phyloP scores from a whole-genome alignment of 2,329 filamentous ascomycete species.

The Aspergillus sp. region DNA sequence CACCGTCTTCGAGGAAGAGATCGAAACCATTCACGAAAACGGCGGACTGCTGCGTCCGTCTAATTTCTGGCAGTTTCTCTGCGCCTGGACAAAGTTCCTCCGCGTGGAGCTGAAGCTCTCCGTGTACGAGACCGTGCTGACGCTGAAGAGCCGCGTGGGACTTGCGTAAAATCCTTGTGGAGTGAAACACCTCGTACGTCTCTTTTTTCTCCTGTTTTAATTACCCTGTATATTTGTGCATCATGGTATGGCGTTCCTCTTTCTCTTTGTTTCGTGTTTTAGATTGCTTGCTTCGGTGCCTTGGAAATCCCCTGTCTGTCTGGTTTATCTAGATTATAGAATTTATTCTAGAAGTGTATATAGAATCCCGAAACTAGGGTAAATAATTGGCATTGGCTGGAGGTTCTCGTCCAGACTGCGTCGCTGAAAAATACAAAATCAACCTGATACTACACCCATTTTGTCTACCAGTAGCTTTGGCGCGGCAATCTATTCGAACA shows the following conservation, averaged over 20 bases:
- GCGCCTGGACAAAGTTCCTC: slow-evolving; percentile 58
- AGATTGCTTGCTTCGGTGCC: neutral
- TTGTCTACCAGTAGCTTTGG: neutral
- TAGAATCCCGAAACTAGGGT: neutral
- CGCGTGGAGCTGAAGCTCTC: slow-evolving; percentile 62
- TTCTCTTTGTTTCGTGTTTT: slow-evolving; percentile 6
- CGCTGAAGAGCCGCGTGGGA: slow-evolving; percentile 55
- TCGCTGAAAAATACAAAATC: neutral
- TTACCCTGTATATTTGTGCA: slow-evolving; percentile 19
- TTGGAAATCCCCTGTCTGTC: neutral
- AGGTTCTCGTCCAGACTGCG: neutral
- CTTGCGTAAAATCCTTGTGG: slow-evolving; percentile 26
- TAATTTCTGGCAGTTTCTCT: slow-evolving; percentile 57
- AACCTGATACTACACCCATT: neutral
- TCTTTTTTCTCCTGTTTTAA: neutral
- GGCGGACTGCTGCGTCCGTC: slow-evolving; percentile 57
- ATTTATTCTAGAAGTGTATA: slow-evolving; percentile 10
- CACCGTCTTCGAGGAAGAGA: slow-evolving; percentile 64
- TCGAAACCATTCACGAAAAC: slow-evolving; percentile 54
- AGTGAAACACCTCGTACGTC: neutral
- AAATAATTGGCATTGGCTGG: neutral
- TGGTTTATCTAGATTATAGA: neutral
- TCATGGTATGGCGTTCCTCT: slow-evolving; percentile 25
- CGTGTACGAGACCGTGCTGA: slow-evolving; percentile 62
- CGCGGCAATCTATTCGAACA: neutral